Evolutionary conservation across 148 eudicot species (phyloP).

Genomic region (Vaccinium corymbosum): DNA sequence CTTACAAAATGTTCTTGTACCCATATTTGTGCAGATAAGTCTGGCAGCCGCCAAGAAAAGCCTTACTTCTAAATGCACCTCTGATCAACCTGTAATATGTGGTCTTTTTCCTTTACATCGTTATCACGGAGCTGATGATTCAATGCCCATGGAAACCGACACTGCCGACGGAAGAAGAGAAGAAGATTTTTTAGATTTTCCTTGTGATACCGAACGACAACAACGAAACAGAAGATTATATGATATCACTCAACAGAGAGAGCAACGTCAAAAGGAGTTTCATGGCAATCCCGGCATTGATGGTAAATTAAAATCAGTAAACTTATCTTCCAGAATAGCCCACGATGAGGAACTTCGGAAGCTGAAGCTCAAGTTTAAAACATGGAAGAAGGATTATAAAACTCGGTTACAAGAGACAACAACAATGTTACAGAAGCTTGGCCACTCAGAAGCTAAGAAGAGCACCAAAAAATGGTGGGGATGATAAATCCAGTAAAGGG

Average conservation of each 20-base stretch:
- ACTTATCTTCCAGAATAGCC: background rate
- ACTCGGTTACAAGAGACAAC: constrained; percentile 32
- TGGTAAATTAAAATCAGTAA: constrained; percentile 10
- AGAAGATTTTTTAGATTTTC: constrained; percentile 9
- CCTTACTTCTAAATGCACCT: constrained; percentile 15
- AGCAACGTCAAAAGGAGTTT: constrained; percentile 4
- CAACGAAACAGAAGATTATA: background rate
- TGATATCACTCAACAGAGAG: constrained; percentile 5
- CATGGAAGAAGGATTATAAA: constrained; percentile 47
- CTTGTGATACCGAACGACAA: constrained; percentile 8
- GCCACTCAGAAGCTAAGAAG: constrained; percentile 22
- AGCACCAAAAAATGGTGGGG: constrained; percentile 33
- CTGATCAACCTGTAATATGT: constrained; percentile 15
- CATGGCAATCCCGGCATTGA: constrained; percentile 9
- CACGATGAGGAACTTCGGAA: constrained; percentile 30
- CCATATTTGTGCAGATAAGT: constrained; percentile 25
- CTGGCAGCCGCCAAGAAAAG: constrained; percentile 27
- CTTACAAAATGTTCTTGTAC: background rate
- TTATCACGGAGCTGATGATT: constrained; percentile 8
- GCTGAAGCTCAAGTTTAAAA: constrained; percentile 33
- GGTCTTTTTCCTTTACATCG: constrained; percentile 13
- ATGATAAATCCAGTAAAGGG: background rate
- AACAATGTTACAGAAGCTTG: constrained; percentile 30
- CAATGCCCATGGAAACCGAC: background rate
- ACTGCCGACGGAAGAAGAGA: background rate